Evolutionary conservation across 1,284 basidiomycete species (phyloP).

Genomic region (Ceratobasidium sp.): DNA sequence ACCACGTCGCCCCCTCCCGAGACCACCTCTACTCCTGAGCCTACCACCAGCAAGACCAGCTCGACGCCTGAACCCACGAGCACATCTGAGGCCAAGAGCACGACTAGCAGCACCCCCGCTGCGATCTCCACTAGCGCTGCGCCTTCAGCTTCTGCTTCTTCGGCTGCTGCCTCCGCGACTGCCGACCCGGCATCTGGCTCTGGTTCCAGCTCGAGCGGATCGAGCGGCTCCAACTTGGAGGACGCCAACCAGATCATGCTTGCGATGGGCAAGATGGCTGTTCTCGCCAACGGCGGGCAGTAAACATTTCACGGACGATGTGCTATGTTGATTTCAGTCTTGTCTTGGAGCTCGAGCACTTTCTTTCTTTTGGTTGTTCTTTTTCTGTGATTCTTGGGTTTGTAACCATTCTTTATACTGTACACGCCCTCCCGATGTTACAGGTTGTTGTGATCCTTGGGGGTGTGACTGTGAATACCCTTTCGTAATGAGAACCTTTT

Average conservation of each 20-base stretch:
- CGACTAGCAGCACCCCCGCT: slow-evolving; percentile 24
- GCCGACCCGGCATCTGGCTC: slow-evolving; percentile 20
- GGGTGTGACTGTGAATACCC: slow-evolving; percentile 38
- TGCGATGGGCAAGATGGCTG: slow-evolving; percentile 39
- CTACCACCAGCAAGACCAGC: slow-evolving; percentile 25
- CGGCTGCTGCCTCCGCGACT: slow-evolving; percentile 14
- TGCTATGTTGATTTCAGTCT: neutral
- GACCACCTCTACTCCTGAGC: slow-evolving; percentile 26
- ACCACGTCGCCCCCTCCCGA: slow-evolving; percentile 20
- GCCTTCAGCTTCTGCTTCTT: slow-evolving; percentile 13
- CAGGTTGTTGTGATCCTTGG: slow-evolving; percentile 27
- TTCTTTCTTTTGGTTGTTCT: neutral
- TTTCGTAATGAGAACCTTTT: slow-evolving; percentile 33
- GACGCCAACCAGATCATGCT: slow-evolving; percentile 42
- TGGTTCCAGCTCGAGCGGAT: neutral
- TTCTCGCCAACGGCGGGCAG: neutral
- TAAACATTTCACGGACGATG: neutral
- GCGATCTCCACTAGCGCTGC: slow-evolving; percentile 2
- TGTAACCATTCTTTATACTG: slow-evolving; percentile 38
- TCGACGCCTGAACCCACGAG: slow-evolving; percentile 40
- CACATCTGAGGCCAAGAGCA: slow-evolving; percentile 19
- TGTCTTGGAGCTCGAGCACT: neutral
- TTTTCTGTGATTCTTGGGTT: slow-evolving; percentile 15
- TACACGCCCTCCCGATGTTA: slow-evolving; percentile 3
- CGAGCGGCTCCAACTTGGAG: slow-evolving; percentile 27